Conservation (phyloP, 176 grass and related monocot species). For the Lolium multiflorum region DNA sequence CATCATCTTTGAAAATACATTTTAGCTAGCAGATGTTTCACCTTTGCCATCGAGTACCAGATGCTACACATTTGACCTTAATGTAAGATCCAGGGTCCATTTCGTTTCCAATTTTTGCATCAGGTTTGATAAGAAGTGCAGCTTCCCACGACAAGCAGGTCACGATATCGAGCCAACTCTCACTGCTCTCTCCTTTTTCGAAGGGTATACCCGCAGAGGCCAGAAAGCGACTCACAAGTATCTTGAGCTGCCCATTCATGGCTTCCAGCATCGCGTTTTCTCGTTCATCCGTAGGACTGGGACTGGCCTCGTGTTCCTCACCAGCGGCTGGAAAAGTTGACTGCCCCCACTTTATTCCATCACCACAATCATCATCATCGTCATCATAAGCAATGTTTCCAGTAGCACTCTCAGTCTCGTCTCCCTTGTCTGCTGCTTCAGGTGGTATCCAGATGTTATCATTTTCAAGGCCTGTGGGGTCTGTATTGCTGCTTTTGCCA, state of each 20-base stretch:
- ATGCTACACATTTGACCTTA: slow-evolving; percentile 95
- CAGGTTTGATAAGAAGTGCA: slow-evolving; percentile 84
- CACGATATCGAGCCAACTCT: slow-evolving; percentile 85
- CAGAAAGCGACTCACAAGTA: slow-evolving; percentile 87
- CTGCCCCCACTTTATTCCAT: slow-evolving; percentile 73
- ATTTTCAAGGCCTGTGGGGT: slow-evolving; percentile 35
- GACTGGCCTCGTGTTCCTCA: slow-evolving; percentile 45
- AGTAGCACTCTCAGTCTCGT: slow-evolving; percentile 50
- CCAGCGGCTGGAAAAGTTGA: slow-evolving; percentile 60
- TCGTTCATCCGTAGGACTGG: slow-evolving; percentile 61
- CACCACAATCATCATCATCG: slow-evolving; percentile 58
- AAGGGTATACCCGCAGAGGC: slow-evolving; percentile 71
- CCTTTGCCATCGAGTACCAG: slow-evolving; percentile 80
- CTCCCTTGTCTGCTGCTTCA: slow-evolving; percentile 73
- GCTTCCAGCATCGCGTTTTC: slow-evolving; percentile 88
- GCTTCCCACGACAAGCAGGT: slow-evolving; percentile 91
- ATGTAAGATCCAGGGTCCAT: slow-evolving; percentile 97
- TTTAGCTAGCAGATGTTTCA: slow-evolving; percentile 37
- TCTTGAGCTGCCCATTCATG: slow-evolving; percentile 95
- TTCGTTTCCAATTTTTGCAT: slow-evolving; percentile 84
- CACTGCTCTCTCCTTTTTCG: slow-evolving; percentile 46
- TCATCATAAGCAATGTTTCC: slow-evolving; percentile 56
- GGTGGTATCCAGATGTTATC: slow-evolving; percentile 72
- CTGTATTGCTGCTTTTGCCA: slow-evolving; percentile 35
- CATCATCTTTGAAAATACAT: neutral